Evolutionary conservation across 2,329 filamentous ascomycete species (phyloP).

Genomic region (Cytospora schulzeri): DNA sequence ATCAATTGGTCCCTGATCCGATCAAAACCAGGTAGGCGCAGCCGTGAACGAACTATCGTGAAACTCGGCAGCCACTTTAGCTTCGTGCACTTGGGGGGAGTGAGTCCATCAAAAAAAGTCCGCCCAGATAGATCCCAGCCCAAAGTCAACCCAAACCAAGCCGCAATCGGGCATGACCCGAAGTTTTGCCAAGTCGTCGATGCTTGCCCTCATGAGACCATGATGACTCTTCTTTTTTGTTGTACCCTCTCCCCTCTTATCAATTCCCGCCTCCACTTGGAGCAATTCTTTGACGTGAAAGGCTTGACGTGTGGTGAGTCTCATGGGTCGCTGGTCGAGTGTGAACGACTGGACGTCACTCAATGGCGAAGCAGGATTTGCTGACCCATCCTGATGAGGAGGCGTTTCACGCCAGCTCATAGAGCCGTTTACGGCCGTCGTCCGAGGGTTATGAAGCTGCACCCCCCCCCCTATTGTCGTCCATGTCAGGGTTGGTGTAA

Average conservation of each 20-base stretch:
- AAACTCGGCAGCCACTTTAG: constrained; percentile 8
- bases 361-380: constrained; percentile 21
- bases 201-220: constrained; percentile 1
- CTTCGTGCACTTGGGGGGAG: constrained; percentile 10
- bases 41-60: constrained; percentile 15
- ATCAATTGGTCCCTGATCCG: not conserved
- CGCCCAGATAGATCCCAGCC: not conserved
- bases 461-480: not conserved
- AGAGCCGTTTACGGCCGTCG: constrained; percentile 8
- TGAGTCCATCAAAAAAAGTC: constrained; percentile 10
- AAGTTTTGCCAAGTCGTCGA: not conserved
- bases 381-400: not conserved
- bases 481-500: constrained; percentile 23
- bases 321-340: constrained; percentile 19
- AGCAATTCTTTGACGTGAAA: constrained; percentile 1
- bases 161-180: constrained; percentile 9
- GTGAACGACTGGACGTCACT: constrained; percentile 21
- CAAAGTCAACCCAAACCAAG: constrained; percentile 3
- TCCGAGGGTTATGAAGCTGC: not conserved
- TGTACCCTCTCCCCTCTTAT: not conserved
- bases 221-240: constrained; percentile 22
- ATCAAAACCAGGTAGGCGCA: constrained; percentile 2
- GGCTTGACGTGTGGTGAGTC: constrained; percentile 1
- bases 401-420: constrained; percentile 21
- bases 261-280: constrained; percentile 3